These are phyloP conservation scores for Alloascoidea africana DNA, from an alignment of 805 yeast species.

Conservation along the genomic window DNA sequence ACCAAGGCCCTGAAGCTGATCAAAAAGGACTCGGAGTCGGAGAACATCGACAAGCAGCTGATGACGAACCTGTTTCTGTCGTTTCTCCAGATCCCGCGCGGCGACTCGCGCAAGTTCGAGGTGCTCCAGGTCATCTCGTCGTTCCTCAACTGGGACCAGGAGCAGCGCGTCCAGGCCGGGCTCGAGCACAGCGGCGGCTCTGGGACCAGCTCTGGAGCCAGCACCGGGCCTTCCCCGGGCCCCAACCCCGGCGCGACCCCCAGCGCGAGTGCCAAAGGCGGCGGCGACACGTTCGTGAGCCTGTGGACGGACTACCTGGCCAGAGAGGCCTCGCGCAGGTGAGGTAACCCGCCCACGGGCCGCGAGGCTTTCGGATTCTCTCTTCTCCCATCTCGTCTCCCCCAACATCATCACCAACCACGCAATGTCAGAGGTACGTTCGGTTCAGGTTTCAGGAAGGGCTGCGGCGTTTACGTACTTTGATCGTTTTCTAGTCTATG, in stretches of 20 bases:
- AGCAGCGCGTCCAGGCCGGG: slow-evolving; percentile 64
- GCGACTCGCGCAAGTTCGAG: slow-evolving; percentile 90
- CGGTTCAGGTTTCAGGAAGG: too few relatives aligned
- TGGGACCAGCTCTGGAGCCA: background rate
- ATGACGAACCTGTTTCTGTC: slow-evolving; percentile 76
- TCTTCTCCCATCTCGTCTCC: background rate
- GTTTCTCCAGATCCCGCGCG: slow-evolving; percentile 77
- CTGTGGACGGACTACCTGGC: background rate
- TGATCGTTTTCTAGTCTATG: too few relatives aligned
- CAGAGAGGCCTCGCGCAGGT: background rate
- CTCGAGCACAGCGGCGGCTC: slow-evolving; percentile 23
- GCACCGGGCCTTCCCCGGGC: too few relatives aligned
- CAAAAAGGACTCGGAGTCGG: slow-evolving; percentile 61
- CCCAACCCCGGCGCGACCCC: too few relatives aligned
- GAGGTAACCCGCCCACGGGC: background rate
- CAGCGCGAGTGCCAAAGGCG: background rate
- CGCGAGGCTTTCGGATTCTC: background rate
- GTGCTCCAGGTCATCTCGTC: slow-evolving; percentile 75
- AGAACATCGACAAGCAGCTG: slow-evolving; percentile 75
- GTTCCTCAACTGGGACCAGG: slow-evolving; percentile 80
- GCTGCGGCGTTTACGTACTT: too few relatives aligned
- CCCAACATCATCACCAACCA: too few relatives aligned
- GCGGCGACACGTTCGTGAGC: background rate
- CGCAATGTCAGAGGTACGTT: too few relatives aligned
- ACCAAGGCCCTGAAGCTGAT: slow-evolving; percentile 85